Percentiles rank a stretch among this genome's conserved stretches.
Conservation (phyloP, 257 asterid genomes). For the Jasminum sambac region DNA sequence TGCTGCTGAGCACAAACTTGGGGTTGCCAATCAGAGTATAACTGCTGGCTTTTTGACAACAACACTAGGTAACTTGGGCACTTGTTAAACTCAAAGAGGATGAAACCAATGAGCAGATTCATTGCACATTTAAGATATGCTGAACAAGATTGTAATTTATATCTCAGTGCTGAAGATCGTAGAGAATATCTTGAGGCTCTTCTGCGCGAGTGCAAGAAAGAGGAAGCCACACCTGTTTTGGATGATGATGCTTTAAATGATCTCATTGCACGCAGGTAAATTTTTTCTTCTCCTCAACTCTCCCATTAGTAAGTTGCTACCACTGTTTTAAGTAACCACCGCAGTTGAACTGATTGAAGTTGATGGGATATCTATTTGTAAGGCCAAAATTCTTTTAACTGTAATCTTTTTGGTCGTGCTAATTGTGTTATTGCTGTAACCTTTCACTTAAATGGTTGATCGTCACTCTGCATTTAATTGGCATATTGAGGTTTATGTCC, state of each 20-base stretch:
- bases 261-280: constrained; percentile 89
- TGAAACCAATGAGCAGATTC: constrained; percentile 11
- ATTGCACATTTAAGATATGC: constrained; percentile 14
- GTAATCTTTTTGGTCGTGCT: background rate
- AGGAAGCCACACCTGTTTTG: constrained; percentile 90
- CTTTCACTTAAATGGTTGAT: background rate
- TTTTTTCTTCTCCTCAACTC: constrained; percentile 14
- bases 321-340: background rate
- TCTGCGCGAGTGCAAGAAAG: constrained; percentile 94
- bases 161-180: constrained; percentile 95
- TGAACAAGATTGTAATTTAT: constrained; percentile 21
- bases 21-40: constrained; percentile 99
- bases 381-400: background rate
- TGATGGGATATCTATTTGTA: background rate
- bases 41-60: constrained; percentile 99
- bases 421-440: background rate
- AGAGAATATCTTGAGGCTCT: constrained; percentile 98
- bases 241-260: constrained; percentile 96
- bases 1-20: constrained; percentile 99
- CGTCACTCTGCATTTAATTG: background rate
- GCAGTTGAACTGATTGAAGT: background rate
- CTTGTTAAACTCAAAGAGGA: constrained; percentile 18
- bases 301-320: constrained; percentile 1
- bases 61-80: constrained; percentile 68
- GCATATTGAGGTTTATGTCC: background rate